Evolutionary conservation across 176 grass and related monocot genomes (phyloP).

Genomic region (Raddia guianensis): DNA sequence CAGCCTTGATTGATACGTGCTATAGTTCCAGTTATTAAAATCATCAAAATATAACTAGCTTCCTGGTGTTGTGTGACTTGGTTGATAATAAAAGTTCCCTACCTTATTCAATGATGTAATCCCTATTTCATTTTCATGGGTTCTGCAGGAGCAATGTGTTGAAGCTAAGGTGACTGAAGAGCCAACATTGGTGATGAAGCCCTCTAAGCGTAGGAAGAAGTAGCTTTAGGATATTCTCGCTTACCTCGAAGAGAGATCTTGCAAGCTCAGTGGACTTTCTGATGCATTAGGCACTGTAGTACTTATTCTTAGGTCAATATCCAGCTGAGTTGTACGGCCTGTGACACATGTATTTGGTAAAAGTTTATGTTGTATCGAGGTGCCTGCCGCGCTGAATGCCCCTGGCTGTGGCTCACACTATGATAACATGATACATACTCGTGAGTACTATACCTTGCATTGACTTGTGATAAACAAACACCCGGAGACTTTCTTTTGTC

Average conservation of each 20-base stretch:
- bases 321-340: neutral
- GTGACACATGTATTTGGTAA: neutral
- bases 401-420: no score
- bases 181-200: conserved; percentile 31
- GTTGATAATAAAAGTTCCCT: neutral
- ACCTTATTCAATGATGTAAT: neutral
- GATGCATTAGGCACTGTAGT: neutral
- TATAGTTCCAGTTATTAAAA: neutral
- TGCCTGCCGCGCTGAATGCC: no score
- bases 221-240: conserved; percentile 28
- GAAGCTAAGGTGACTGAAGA: conserved; percentile 62
- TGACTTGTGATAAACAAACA: no score
- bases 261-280: neutral
- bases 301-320: neutral
- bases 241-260: neutral
- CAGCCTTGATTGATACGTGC: neutral
- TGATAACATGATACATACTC: no score
- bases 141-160: conserved; percentile 51
- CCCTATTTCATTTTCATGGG: neutral
- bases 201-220: conserved; percentile 67
- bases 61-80: neutral
- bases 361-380: no score
- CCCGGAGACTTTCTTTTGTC: no score
- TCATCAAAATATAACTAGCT: neutral
- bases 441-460: no score